Percentiles rank a stretch among this genome's conserved stretches.
These are phyloP conservation scores for Kwoniella bestiolae DNA, from an alignment of 768 basidiomycete species.

Conservation along the genomic window DNA sequence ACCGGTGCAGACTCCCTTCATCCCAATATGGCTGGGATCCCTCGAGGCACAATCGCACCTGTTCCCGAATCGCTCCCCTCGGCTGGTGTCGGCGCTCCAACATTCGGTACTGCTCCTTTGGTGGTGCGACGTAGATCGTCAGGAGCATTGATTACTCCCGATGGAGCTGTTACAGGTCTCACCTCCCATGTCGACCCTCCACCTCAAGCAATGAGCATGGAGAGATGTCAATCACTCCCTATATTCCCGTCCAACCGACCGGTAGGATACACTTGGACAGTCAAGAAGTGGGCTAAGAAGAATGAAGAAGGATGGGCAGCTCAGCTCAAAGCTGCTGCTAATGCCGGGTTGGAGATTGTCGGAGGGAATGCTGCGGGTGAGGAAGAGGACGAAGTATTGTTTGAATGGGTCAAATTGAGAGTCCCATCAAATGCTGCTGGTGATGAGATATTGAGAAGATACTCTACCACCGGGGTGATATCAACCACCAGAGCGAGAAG, in stretches of 20 bases:
- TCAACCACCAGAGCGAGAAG: slow-evolving; percentile 13
- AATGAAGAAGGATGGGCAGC: slow-evolving; percentile 50
- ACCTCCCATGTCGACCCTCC: slow-evolving; percentile 6
- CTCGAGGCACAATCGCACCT: background rate
- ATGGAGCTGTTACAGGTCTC: slow-evolving; percentile 36
- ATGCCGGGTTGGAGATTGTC: slow-evolving; percentile 41
- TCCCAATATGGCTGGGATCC: slow-evolving; percentile 7
- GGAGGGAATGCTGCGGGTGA: slow-evolving; percentile 25
- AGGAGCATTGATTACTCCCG: slow-evolving; percentile 24
- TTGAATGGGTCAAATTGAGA: slow-evolving; percentile 54
- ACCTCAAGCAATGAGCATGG: slow-evolving; percentile 16
- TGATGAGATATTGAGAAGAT: slow-evolving; percentile 19
- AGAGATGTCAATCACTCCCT: slow-evolving; percentile 22
- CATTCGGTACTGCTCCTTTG: slow-evolving; percentile 52
- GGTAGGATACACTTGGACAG: slow-evolving; percentile 52
- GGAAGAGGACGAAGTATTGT: slow-evolving; percentile 50
- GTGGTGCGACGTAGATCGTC: slow-evolving; percentile 31
- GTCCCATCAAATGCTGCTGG: slow-evolving; percentile 22
- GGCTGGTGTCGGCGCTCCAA: slow-evolving; percentile 30
- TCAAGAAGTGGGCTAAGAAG: slow-evolving; percentile 51
- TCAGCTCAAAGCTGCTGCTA: slow-evolving; percentile 40
- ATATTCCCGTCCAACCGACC: slow-evolving; percentile 43
- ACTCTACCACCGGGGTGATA: slow-evolving; percentile 17
- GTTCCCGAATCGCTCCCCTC: slow-evolving; percentile 1
- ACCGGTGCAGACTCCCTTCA: slow-evolving; percentile 11